Evolutionary conservation across 345 rosid genomes (phyloP), one percentile per base, ranked within the genome.

Genomic region (Sonneratia alba): DNA sequence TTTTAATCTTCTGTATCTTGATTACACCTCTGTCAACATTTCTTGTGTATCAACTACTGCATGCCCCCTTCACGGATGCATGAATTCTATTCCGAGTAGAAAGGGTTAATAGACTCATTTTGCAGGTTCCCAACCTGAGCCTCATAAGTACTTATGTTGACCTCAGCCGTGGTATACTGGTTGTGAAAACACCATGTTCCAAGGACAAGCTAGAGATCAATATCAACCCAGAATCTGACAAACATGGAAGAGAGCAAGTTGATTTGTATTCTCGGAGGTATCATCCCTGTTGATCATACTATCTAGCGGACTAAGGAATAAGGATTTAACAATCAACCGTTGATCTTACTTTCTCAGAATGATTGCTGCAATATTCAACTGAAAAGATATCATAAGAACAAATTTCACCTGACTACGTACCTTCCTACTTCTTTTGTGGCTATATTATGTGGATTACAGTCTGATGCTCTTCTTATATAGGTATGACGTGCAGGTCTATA

Each of bases 61-160:
- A 57, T 37, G 62, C 15, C 9, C 34, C 24, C 1, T 36, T 12
- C 0, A 36, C 21, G 11, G 40, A 59, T 10, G 21, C 64, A 37
- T n/a, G 18, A 38, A 14, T 69, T 42, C 14, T 59, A 6, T 45
- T 59, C n/a, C 22, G 15, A 36, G 37, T 22, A 70, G 45, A 36
- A 27, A 8, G 34, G 40, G 71, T 18, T 68, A 70, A 59, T 21
- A 68, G 36, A 68, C 77, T 75, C 69, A 73, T 66, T 76, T 72
- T 83, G 72, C 80, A 94, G 99, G 97, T 92, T 80, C 97, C 93
- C 69, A 93, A 87, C 74, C 84, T 95, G 93, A 83, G 85, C 87
- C 85, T 86, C 66, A 81, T 95, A 69, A 86, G 70, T 61, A 84
- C 99, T 75, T 83, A 49, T 56, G 83, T 95, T 70, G 88, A 92